These are phyloP conservation scores for Saccharomycopsis sp. DNA, from an alignment of 805 yeast genomes.

Conservation along the genomic window DNA sequence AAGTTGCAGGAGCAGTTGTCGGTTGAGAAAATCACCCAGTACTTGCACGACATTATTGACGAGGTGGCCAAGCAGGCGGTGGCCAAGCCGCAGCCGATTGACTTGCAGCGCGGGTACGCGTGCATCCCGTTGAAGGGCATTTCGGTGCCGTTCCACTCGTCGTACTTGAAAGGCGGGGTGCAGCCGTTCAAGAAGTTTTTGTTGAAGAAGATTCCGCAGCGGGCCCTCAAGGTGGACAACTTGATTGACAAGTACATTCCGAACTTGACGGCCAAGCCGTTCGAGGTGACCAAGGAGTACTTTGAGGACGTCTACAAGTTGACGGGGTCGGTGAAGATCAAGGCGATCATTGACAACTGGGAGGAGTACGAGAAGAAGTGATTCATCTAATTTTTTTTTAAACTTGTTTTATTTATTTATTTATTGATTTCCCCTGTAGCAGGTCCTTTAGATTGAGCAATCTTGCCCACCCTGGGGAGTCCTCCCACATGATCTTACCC, in stretches of 20 bases:
- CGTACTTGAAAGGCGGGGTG: constrained; percentile 97
- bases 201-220: constrained; percentile 89
- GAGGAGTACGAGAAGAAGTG: constrained; percentile 49
- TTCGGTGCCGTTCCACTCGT: constrained; percentile 99
- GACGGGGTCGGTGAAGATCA: constrained; percentile 87
- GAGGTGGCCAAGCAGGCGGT: constrained; percentile 75
- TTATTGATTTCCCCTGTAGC: not conserved
- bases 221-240: constrained; percentile 90
- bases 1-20: constrained; percentile 76
- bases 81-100: constrained; percentile 95
- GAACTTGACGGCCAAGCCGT: constrained; percentile 96
- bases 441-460: constrained; percentile 32
- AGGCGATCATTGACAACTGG: constrained; percentile 90
- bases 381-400: not conserved
- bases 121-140: constrained; percentile 97
- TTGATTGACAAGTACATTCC: constrained; percentile 95
- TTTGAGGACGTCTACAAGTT: constrained; percentile 91
- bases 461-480: constrained; percentile 64
- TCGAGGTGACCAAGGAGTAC: constrained; percentile 90
- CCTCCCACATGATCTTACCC: constrained; percentile 76
- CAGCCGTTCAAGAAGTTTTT: constrained; percentile 98
- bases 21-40: constrained; percentile 81
- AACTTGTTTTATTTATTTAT: not conserved
- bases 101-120: constrained; percentile 95
- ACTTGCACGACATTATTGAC: constrained; percentile 75